Conservation (phyloP, 1,284 basidiomycete species). For the Ceratobasidium sp. region DNA sequence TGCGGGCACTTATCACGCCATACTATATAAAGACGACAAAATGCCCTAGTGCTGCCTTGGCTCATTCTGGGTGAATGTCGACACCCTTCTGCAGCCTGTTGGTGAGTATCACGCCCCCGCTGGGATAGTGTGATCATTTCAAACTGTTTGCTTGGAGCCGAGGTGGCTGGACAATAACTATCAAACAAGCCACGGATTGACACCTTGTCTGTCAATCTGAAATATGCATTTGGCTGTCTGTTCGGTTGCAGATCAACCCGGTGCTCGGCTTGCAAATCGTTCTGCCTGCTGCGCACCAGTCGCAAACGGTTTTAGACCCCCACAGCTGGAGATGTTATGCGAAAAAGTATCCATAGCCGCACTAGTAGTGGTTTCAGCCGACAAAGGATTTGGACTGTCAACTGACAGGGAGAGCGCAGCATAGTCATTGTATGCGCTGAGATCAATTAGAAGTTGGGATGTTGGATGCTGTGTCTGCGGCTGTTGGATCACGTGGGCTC, state of each 20-base stretch:
- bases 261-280: neutral
- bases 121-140: conserved; percentile 8
- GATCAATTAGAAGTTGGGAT: neutral
- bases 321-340: neutral
- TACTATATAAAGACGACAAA: neutral
- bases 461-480: neutral
- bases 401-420: neutral
- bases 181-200: neutral
- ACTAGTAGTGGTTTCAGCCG: neutral
- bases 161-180: conserved; percentile 4
- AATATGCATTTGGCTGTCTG: neutral
- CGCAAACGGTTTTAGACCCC: neutral
- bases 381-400: neutral
- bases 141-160: conserved; percentile 1
- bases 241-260: neutral
- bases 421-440: neutral
- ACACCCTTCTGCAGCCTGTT: neutral
- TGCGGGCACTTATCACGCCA: conserved; percentile 15
- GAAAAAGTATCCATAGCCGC: neutral
- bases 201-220: neutral
- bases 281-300: conserved; percentile 2
- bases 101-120: neutral
- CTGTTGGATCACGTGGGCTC: neutral
- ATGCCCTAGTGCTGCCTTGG: neutral
- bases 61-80: neutral